These are phyloP conservation scores for Candida frijolesensis DNA, from an alignment of 1,139 yeast species.

Conservation along the genomic window DNA sequence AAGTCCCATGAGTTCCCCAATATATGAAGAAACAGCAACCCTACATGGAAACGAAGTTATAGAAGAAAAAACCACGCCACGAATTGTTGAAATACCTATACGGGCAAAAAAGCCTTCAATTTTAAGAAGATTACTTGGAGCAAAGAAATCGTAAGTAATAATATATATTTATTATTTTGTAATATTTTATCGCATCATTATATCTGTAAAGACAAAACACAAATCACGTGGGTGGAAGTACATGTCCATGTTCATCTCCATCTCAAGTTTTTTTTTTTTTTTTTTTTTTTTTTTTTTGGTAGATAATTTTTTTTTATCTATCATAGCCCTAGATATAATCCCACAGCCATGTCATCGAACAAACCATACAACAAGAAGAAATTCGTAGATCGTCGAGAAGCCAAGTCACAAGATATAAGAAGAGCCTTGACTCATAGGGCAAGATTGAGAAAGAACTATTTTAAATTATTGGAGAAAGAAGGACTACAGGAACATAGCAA, in stretches of 20 bases:
- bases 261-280: background rate
- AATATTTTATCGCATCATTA: background rate
- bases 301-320: background rate
- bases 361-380: constrained; percentile 20
- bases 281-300: background rate
- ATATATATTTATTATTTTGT: background rate
- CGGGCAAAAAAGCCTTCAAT: background rate
- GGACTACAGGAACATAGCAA: constrained; percentile 33
- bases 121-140: background rate
- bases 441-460: constrained; percentile 78
- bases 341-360: constrained; percentile 3
- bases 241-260: background rate
- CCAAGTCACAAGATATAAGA: constrained; percentile 62
- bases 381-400: constrained; percentile 42
- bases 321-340: background rate
- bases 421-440: constrained; percentile 79
- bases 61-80: background rate
- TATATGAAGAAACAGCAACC: background rate
- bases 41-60: too few species aligned
- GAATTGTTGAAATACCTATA: background rate
- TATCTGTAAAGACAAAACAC: background rate
- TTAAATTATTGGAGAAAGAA: constrained; percentile 76
- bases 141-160: background rate
- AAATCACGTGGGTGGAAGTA: background rate
- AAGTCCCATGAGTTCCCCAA: background rate